A percentile compares a stretch with the other conserved stretches of the same genome.
These are phyloP conservation scores for Apiospora sp. DNA, from an alignment of 2,329 filamentous ascomycete species.

Conservation along the genomic window DNA sequence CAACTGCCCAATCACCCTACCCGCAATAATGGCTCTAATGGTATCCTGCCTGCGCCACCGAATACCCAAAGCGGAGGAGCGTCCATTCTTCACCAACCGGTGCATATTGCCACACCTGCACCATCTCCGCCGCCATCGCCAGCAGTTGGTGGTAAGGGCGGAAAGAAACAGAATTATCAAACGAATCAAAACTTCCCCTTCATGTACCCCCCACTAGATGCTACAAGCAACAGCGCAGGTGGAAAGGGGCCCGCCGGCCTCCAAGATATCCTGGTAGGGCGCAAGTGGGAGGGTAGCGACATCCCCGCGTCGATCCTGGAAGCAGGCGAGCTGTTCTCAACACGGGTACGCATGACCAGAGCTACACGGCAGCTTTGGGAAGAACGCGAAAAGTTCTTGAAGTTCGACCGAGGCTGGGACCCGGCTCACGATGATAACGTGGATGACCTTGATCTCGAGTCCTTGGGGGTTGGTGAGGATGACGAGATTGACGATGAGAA, in stretches of 20 bases:
- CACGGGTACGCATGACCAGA: conserved; percentile 87
- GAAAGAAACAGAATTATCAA: conserved; percentile 99
- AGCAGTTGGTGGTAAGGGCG: conserved; percentile 84
- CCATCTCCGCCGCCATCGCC: conserved; percentile 96
- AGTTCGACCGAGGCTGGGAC: conserved; percentile 90
- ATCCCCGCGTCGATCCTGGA: conserved; percentile 95
- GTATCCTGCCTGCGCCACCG: conserved; percentile 65
- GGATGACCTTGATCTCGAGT: conserved; percentile 50
- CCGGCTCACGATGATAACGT: conserved; percentile 54
- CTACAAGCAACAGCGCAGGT: conserved; percentile 86
- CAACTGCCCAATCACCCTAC: conserved; percentile 79
- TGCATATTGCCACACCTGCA: conserved; percentile 97
- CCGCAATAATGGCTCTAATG: conserved; percentile 65
- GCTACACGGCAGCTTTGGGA: conserved; percentile 95
- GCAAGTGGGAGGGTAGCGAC: conserved; percentile 92
- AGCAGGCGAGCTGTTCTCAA: conserved; percentile 90
- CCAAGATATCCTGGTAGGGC: conserved; percentile 81
- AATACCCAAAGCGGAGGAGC: conserved; percentile 65
- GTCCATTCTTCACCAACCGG: conserved; percentile 93
- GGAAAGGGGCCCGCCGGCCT: conserved; percentile 85
- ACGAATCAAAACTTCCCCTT: conserved; percentile 99
- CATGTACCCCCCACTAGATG: conserved; percentile 92
- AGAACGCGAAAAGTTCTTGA: conserved; percentile 89
- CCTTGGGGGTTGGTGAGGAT: conserved; percentile 34
- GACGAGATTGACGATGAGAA: conserved; percentile 47